Evolutionary conservation across 2,329 filamentous ascomycete species (phyloP).

Genomic region (Epichloe hybrida): DNA sequence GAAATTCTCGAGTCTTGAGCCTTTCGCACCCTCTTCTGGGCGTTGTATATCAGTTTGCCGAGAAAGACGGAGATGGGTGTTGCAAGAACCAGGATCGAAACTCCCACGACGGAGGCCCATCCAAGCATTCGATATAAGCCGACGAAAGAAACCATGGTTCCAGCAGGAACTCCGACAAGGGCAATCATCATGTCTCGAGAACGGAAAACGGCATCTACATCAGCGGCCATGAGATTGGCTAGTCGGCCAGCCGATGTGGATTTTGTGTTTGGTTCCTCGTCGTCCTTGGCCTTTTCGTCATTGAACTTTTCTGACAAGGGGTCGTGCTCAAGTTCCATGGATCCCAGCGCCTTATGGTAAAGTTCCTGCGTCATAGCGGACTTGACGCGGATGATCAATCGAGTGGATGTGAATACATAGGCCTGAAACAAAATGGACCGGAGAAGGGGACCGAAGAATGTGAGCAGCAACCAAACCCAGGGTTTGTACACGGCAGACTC

Average conservation of each 20-base stretch:
- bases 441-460: slow-evolving; percentile 35
- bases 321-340: slow-evolving; percentile 44
- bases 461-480: slow-evolving; percentile 38
- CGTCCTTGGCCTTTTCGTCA: slow-evolving; percentile 14
- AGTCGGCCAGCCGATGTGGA: slow-evolving; percentile 35
- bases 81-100: slow-evolving; percentile 30
- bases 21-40: slow-evolving; percentile 38
- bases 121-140: slow-evolving; percentile 42
- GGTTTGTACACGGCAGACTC: slow-evolving; percentile 31
- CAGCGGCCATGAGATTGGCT: slow-evolving; percentile 44
- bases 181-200: slow-evolving; percentile 38
- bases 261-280: slow-evolving; percentile 16
- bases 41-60: slow-evolving; percentile 33
- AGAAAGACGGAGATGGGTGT: slow-evolving; percentile 37
- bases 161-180: slow-evolving; percentile 29
- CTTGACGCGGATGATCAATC: slow-evolving; percentile 42
- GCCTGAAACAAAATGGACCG: slow-evolving; percentile 40
- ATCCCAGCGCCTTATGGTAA: slow-evolving; percentile 40
- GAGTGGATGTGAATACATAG: slow-evolving; percentile 43
- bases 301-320: slow-evolving; percentile 22
- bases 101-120: slow-evolving; percentile 41
- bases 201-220: slow-evolving; percentile 40
- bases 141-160: slow-evolving; percentile 32
- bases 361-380: slow-evolving; percentile 44
- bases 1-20: slow-evolving; percentile 45